Base-by-base conservation (phyloP, 345 rosid genomes). In the Gossypium mustelinum region DNA sequence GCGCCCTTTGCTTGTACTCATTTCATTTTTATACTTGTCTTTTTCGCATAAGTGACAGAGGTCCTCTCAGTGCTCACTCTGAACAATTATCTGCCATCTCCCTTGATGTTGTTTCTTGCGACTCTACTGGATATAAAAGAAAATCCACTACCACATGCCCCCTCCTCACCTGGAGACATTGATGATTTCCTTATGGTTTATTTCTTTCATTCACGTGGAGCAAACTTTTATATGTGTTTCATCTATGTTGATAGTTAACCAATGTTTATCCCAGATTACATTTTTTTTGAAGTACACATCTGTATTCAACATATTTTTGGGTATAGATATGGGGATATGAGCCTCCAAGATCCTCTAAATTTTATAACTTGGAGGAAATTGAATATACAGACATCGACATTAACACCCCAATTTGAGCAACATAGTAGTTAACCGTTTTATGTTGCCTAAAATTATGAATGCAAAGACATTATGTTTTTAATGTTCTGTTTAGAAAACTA, bases 161-260 rank as follows among this genome's bases (percentile, higher is more conserved):
- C 9, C 11, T 70, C 18, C 3, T 56, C 20, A 25, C 39, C 22
- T 3, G 7, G 54, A 43, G 34, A 43, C 20, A 48, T 41, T 12
- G 64, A 34, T 61, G 22, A 62, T 45, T 17, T 62, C 76, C 17
- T 60, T 73, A 55, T 72, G 20, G 75, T 24, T 47, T 12, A 14
- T 25, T 7, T 48, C n/a, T n/a, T 62, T 17, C 18, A 27, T 44
- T 16, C n/a, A 5, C 41, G 7, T 43, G 65, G 47, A 72, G 65
- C 65, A 17, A 11, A 73, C n/a, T 45, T 47, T 0, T 24, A 4
- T 9, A 16, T 6, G 4, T 20, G n/a, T 58, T 17, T 73, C 68
- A 12, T 61, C 56, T 61, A 9, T 9, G 34, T 24, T 12, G 62
- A 27, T 22, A 25, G 57, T 48, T 45, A 34, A 5, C 7, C 41